Base-by-base conservation (phyloP, 208 protist genomes). In the Leishmania amazonensis region DNA sequence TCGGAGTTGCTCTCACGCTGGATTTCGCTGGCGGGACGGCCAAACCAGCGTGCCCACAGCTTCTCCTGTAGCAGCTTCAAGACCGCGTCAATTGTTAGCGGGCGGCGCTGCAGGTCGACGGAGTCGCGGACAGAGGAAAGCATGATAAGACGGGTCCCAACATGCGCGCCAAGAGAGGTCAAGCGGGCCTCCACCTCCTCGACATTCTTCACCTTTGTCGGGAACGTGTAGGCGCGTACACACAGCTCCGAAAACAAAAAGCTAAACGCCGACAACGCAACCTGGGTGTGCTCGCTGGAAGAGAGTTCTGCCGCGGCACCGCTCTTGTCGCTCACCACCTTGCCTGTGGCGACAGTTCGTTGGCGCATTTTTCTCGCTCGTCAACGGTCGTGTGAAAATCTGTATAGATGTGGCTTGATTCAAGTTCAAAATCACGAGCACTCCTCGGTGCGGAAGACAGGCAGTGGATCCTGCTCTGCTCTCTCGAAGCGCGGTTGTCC, bases 191-290 rank as follows among this genome's bases (percentile, higher is more conserved):
- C 94, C 70, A 94, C 91, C 81, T 96, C 92, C 78, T 95, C 91
- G 17, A 97, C 85, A 67, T 91, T 92, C 58, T 85, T 81, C 42
- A 94, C 92, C 72, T 96, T 96, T 1, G 86, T 88, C 0, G 94
- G 94, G 75, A 91, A 92, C 6, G 81, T 93, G 85, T 95, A 94
- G 11, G 94, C 94, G 53, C 91, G 89, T 13, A 91, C 89, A 80
- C 94, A 97, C 77, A 97, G 64, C 72, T 97, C 92, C 11, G 91
- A 95, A 77, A 97, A 97, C 31, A 97, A 88, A 76, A 95, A 97
- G 81, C 91, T 96, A 83, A 96, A 96, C 17, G 88, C 86, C 0
- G 94, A 94, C n/a, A 95, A 85, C 3, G 94, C 88, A 5, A 97
- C 92, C 65, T 86, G 88, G 7, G 85, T 83, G 54, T 93, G 88